These are phyloP conservation scores for Syzygium jambos DNA, from an alignment of 345 rosid species.

Conservation along the genomic window DNA sequence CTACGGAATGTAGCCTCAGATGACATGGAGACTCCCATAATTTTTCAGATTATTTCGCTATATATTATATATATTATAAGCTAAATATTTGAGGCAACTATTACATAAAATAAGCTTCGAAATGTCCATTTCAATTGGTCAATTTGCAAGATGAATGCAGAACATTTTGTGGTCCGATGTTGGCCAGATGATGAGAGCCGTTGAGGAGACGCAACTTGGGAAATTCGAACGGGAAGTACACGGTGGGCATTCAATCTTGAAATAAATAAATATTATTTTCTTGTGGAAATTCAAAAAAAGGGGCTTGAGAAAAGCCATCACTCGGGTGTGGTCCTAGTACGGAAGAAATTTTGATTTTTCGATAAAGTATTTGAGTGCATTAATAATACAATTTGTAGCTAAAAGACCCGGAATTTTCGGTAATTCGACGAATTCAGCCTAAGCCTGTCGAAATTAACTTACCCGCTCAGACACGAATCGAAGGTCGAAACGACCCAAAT, in stretches of 20 bases:
- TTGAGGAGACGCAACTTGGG: background rate
- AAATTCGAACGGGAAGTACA: background rate
- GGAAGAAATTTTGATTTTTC: background rate
- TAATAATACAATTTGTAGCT: background rate
- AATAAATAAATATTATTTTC: too few species aligned
- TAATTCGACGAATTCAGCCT: background rate
- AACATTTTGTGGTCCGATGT: background rate
- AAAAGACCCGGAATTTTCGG: background rate
- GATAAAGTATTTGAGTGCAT: background rate
- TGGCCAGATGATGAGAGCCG: background rate
- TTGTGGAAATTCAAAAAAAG: background rate
- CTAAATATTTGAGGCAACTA: too few species aligned
- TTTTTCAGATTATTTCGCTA: too few species aligned
- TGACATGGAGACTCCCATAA: background rate
- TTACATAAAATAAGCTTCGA: background rate
- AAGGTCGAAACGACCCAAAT: accelerated
- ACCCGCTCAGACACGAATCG: accelerated
- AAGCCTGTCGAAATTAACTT: background rate
- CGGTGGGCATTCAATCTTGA: background rate
- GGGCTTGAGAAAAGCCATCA: background rate
- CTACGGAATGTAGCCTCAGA: background rate
- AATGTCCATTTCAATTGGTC: background rate
- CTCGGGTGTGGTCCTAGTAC: background rate
- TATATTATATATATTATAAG: too few species aligned
- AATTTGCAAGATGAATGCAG: background rate